Evolutionary conservation across 176 grass and related monocot genomes (phyloP).

Genomic region (Guadua angustifolia): DNA sequence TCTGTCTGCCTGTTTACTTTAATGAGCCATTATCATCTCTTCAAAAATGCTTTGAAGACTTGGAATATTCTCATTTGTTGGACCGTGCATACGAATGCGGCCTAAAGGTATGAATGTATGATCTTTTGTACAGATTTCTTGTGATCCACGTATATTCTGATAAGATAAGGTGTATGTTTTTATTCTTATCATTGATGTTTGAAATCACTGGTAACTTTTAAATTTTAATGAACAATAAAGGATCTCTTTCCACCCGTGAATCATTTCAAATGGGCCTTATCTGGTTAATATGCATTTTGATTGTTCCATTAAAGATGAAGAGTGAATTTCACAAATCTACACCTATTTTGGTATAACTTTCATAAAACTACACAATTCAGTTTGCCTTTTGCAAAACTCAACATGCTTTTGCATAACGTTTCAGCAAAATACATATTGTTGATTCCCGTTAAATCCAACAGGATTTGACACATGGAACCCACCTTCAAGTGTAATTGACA

Average conservation of each 20-base stretch:
- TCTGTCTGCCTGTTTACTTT: slow-evolving; percentile 67
- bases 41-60: slow-evolving; percentile 72
- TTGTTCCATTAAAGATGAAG: neutral
- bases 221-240: neutral
- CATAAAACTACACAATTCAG: no score
- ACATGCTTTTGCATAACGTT: no score
- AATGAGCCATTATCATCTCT: slow-evolving; percentile 67
- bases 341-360: no score
- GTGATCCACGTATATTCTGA: neutral
- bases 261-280: neutral
- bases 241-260: neutral
- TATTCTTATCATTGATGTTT: neutral
- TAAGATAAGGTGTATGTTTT: neutral
- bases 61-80: slow-evolving; percentile 65
- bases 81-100: slow-evolving; percentile 59
- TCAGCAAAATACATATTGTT: no score
- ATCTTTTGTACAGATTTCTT: slow-evolving; percentile 12
- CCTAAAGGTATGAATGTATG: slow-evolving; percentile 43
- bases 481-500: no score
- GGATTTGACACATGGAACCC: no score
- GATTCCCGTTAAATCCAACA: no score
- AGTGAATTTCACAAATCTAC: no score
- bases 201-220: neutral
- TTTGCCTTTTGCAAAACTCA: no score
- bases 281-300: neutral